Evolutionary conservation across 2,329 filamentous ascomycete genomes (phyloP).

Genomic region (Hansfordia pulvinata): DNA sequence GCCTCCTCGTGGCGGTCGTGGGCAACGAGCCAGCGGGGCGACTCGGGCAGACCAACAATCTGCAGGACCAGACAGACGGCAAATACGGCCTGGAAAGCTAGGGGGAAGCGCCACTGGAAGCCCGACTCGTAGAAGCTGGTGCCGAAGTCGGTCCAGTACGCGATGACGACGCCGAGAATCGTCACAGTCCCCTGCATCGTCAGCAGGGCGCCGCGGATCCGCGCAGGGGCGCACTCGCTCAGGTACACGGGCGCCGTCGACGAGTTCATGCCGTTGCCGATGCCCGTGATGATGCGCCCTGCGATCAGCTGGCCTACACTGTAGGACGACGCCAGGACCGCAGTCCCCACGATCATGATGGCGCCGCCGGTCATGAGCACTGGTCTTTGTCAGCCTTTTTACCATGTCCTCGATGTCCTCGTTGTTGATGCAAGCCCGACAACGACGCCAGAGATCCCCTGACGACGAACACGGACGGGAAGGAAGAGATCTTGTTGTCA

Average conservation of each 20-base stretch:
- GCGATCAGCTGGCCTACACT: slow-evolving; percentile 26
- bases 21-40: slow-evolving; percentile 11
- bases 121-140: background rate
- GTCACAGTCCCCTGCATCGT: slow-evolving; percentile 33
- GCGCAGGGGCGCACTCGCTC: slow-evolving; percentile 18
- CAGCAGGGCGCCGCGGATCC: slow-evolving; percentile 32
- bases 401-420: no score
- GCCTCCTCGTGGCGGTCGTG: slow-evolving; percentile 18
- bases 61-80: background rate
- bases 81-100: slow-evolving; percentile 5
- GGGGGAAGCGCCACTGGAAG: slow-evolving; percentile 1
- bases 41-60: background rate
- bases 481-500: no score
- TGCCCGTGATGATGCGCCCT: slow-evolving; percentile 28
- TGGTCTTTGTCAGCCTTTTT: no score
- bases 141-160: slow-evolving; percentile 2
- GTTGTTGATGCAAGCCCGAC: no score
- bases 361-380: slow-evolving; percentile 24
- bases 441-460: no score
- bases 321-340: slow-evolving; percentile 24
- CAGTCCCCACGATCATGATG: slow-evolving; percentile 28
- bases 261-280: slow-evolving; percentile 24
- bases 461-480: no score
- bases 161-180: slow-evolving; percentile 12
- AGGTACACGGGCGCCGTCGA: slow-evolving; percentile 25